A percentile compares a stretch with the other conserved stretches of the same genome.
These are phyloP conservation scores for Colletotrichum navitas DNA, from an alignment of 2,329 filamentous ascomycete species.

Conservation along the genomic window DNA sequence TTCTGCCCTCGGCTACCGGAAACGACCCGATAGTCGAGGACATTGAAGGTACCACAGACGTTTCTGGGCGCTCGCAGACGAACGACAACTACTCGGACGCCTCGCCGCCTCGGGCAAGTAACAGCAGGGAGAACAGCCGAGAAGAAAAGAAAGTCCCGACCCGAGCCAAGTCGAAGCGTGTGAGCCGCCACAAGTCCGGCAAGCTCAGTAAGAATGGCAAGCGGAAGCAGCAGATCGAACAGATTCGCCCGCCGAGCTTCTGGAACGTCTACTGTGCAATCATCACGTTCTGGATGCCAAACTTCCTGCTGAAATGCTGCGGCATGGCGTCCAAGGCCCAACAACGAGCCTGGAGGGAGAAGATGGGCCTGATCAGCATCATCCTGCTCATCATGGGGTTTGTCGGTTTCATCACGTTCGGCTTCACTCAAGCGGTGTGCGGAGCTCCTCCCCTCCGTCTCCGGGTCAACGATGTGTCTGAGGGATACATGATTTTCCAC, in stretches of 20 bases:
- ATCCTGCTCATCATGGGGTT: conserved; percentile 89
- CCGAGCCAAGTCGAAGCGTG: conserved; percentile 51
- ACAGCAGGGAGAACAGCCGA: conserved; percentile 49
- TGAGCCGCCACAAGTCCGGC: conserved; percentile 63
- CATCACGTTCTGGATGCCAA: conserved; percentile 94
- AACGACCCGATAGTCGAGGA: conserved; percentile 90
- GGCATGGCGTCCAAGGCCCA: conserved; percentile 88
- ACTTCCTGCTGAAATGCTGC: conserved; percentile 86
- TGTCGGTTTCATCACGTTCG: conserved; percentile 96
- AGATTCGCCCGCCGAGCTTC: conserved; percentile 82
- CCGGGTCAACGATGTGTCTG: conserved; percentile 83
- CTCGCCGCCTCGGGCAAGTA: conserved; percentile 49
- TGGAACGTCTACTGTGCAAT: conserved; percentile 98
- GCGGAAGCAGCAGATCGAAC: conserved; percentile 68
- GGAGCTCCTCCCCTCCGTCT: conserved; percentile 78
- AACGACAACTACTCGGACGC: conserved; percentile 61
- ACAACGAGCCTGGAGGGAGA: conserved; percentile 95
- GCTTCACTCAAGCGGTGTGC: conserved; percentile 92
- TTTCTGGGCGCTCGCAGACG: conserved; percentile 56
- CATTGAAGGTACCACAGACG: conserved; percentile 73
- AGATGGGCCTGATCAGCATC: conserved; percentile 96
- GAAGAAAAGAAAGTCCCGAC: conserved; percentile 54
- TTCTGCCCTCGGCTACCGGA: conserved; percentile 90
- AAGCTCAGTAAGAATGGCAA: conserved; percentile 75
- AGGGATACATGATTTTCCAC: conserved; percentile 96